Evolutionary conservation across 768 basidiomycete species (phyloP).

Genomic region (Lepiota brunneoincarnata): DNA sequence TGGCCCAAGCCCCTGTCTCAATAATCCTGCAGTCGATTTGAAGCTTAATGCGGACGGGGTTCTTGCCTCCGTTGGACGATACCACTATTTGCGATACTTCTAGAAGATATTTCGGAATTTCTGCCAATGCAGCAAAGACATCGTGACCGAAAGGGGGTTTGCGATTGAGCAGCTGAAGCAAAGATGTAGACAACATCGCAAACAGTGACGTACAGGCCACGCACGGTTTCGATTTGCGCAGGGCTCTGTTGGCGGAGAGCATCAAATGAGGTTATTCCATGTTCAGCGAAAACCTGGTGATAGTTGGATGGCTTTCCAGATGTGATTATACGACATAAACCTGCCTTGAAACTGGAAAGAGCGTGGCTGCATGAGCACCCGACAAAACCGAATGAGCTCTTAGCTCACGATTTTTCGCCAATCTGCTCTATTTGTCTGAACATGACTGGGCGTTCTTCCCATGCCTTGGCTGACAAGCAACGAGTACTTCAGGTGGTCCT

Average conservation of each 20-base stretch:
- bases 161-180: slow-evolving; percentile 65
- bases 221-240: slow-evolving; percentile 61
- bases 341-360: slow-evolving; percentile 30
- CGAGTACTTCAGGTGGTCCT: slow-evolving; percentile 48
- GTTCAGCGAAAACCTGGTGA: slow-evolving; percentile 66
- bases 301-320: not conserved
- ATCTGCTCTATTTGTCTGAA: slow-evolving; percentile 88
- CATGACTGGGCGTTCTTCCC: slow-evolving; percentile 87
- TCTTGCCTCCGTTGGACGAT: slow-evolving; percentile 40
- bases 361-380: not conserved
- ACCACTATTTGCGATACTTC: slow-evolving; percentile 46
- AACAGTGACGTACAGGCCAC: not conserved
- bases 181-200: not conserved
- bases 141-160: slow-evolving; percentile 73
- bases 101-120: slow-evolving; percentile 66
- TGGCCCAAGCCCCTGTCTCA: slow-evolving; percentile 20
- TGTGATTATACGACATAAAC: not conserved
- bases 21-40: slow-evolving; percentile 55
- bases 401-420: slow-evolving; percentile 84
- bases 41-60: slow-evolving; percentile 57
- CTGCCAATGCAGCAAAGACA: slow-evolving; percentile 54
- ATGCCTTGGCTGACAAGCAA: slow-evolving; percentile 78
- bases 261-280: slow-evolving; percentile 65
- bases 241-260: slow-evolving; percentile 55
- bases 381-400: not conserved